Base-by-base conservation (phyloP, 169 alveolate species). In the Eimeria falciformis region DNA sequence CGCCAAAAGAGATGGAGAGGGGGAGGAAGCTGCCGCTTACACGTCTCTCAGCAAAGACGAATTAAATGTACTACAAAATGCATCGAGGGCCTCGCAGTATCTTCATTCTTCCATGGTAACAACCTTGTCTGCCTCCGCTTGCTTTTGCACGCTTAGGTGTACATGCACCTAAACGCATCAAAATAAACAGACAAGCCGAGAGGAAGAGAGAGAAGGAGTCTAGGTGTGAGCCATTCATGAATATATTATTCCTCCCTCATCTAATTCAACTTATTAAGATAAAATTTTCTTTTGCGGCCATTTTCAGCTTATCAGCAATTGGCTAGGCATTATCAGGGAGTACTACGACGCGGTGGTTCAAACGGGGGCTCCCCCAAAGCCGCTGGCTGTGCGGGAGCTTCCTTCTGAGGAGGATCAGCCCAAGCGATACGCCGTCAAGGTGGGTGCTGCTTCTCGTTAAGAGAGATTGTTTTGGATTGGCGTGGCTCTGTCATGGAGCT, bases 281-380 rank as follows among this genome's bases (percentile, higher is more conserved):
- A n/a, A n/a, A n/a, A n/a, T n/a, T 33, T 33, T 33, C 2, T 33
- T 0, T 33, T 33, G 40, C 40, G 40, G 40, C 40, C 40, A 18
- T 18, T 55, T 79, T 18, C 86, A 87, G 92, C 92, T 87, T 14
- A n/a, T 69, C 1, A 56, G 87, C 37, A 87, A 47, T 40, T 87
- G 92, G 92, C 65, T 87, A 5, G 62, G 85, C 87, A 79, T 87
- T 27, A 68, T 71, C 5, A 45, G 92, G 12, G 92, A 87, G 56
- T 69, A 68, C 69, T 87, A 29, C 25, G 92, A 87, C 27, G 75
- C 92, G 9, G 47, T 87, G 18, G 86, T 87, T 27, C 37, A 33
- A 25, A 87, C 92, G 40, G 92, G 92, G 65, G 81, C 79, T 37
- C 92, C 92, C 18, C 92, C 92, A 25, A 43, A 33, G 43, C 92